A percentile compares a stretch with the other conserved stretches of the same genome.
These are phyloP conservation scores for Ricinus communis DNA, from an alignment of 345 rosid species.

Conservation along the genomic window DNA sequence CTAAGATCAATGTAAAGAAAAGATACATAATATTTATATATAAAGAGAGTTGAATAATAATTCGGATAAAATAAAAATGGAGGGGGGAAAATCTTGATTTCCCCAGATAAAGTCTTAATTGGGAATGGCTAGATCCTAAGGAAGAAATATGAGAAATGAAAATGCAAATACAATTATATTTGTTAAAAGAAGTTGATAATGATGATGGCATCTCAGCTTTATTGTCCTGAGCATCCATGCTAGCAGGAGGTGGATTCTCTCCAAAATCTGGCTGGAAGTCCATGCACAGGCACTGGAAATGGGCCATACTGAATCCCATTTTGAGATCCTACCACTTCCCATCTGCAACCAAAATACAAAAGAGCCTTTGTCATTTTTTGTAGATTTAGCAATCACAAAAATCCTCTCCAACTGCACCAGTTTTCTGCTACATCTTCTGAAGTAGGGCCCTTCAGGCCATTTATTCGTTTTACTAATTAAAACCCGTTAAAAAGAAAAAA, in stretches of 20 bases:
- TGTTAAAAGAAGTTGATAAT: background rate
- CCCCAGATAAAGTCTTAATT: conserved; percentile 19
- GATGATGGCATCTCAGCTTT: background rate
- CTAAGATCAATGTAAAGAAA: background rate
- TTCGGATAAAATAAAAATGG: conserved; percentile 3
- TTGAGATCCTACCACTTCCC: conserved; percentile 62
- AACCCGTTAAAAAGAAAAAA: too few relatives aligned
- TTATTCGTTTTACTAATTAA: background rate
- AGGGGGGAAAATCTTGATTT: background rate
- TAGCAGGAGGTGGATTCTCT: conserved; percentile 33
- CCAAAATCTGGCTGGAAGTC: conserved; percentile 73
- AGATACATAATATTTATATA: conserved; percentile 6
- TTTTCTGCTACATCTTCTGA: background rate
- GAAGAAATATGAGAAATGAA: conserved; percentile 1
- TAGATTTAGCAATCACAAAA: background rate
- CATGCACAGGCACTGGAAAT: conserved; percentile 70
- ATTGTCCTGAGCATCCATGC: background rate
- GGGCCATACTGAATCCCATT: conserved; percentile 67
- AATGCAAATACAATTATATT: background rate
- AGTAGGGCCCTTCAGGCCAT: too few relatives aligned
- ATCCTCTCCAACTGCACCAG: background rate
- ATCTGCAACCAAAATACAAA: conserved; percentile 47
- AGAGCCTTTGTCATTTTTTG: conserved; percentile 20
- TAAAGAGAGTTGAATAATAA: background rate
- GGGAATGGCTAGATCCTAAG: conserved; percentile 4